Base-by-base conservation (phyloP, 208 protist species). In the Naegleria lovaniensis region DNA sequence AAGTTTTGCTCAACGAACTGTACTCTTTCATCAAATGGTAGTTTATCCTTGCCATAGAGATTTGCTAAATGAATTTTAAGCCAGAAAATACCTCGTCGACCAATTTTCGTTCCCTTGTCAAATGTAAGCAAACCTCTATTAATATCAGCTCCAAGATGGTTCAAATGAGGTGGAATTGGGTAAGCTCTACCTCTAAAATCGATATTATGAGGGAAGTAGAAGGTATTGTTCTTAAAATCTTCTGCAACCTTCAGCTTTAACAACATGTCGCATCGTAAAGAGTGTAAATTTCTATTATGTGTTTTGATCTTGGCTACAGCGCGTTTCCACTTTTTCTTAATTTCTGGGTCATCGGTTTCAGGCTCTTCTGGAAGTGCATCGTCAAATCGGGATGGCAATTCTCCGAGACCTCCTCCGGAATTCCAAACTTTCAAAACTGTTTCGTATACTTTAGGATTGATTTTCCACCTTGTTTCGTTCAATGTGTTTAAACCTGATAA, bases 181-280 rank as follows among this genome's bases (percentile, higher is more conserved):
- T 99, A 99, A 91, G 98, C 98, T 89, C 99, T 97, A 29, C 99
- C 99, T 67, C 99, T 95, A 91, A 99, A 99, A 93, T 99, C 99
- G 92, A 99, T 94, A 93, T 98, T 99, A 93, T 99, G 98, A 25
- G 99, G 98, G 91, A 99, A 98, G 94, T 99, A 99, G 90, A 99
- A 94, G 6, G 13, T 85, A n/a, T 90, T 3, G 51, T 93, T 83
- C 0, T 89, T 36, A 22, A 94, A 94, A 36, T 92, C 91, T 39
- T 89, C 38, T 3, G 91, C 93, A 7, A 93, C 91, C 55, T 90
- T 90, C 15, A 95, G 92, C 88, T 95, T 96, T 9, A 92, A 91
- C 7, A 75, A 19, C 0, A 84, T 55, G 84, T 95, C 93, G 85
- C 93, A 93, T 55, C 93, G 83, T 0, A 93, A 33, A 29, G 93